Conservation (phyloP, 352 stramenopile species). For the Phytophthora foliorum region DNA sequence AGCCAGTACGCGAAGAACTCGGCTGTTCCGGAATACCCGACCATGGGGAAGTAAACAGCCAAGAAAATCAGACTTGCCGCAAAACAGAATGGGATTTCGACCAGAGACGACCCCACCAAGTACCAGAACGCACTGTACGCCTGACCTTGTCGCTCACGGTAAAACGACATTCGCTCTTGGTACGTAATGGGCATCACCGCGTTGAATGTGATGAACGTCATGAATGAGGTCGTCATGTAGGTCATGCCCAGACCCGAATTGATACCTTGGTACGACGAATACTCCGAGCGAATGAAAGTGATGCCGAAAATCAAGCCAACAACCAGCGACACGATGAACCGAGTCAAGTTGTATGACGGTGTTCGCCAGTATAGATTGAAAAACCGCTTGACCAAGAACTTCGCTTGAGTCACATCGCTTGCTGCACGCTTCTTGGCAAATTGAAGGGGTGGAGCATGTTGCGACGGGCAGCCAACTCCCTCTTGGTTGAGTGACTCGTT, state of each 20-base stretch:
- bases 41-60: slow-evolving; percentile 23
- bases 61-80: slow-evolving; percentile 22
- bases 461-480: neutral
- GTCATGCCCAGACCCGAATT: slow-evolving; percentile 66
- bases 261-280: slow-evolving; percentile 35
- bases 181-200: slow-evolving; percentile 53
- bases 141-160: slow-evolving; percentile 18
- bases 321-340: slow-evolving; percentile 19
- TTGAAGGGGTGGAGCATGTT: neutral
- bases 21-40: slow-evolving; percentile 15
- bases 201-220: slow-evolving; percentile 30
- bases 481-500: neutral
- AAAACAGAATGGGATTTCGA: slow-evolving; percentile 33
- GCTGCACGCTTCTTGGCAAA: slow-evolving; percentile 15
- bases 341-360: slow-evolving; percentile 21
- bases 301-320: slow-evolving; percentile 18
- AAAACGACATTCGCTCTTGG: slow-evolving; percentile 14
- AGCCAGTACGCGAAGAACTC: slow-evolving; percentile 54
- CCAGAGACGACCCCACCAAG: slow-evolving; percentile 16
- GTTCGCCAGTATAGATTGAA: slow-evolving; percentile 19
- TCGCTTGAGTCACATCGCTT: slow-evolving; percentile 10
- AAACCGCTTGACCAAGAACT: slow-evolving; percentile 15
- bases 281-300: slow-evolving; percentile 28
- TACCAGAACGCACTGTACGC: slow-evolving; percentile 30
- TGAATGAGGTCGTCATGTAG: slow-evolving; percentile 63